phyloP scores from a whole-genome alignment of 139 green algal genomes.

The Pseudopediastrum boryanum region DNA sequence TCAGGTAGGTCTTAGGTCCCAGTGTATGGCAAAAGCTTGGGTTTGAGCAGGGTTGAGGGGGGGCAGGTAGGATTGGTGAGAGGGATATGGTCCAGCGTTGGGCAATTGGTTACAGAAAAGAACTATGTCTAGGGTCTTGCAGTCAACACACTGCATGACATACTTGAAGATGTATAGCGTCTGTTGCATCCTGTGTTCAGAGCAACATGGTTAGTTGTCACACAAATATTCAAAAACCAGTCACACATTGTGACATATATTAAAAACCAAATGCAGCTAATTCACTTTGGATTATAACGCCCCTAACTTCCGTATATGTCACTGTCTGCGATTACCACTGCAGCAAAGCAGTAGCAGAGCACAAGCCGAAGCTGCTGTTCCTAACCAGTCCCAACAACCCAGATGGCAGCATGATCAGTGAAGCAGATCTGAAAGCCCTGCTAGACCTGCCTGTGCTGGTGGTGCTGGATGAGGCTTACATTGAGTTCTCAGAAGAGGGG shows the following conservation, averaged over 20 bases:
- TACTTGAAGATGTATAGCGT: too few species aligned
- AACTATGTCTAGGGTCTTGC: too few species aligned
- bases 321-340: background rate
- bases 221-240: too few species aligned
- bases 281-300: too few species aligned
- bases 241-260: too few species aligned
- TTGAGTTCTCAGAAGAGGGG: conserved; percentile 88
- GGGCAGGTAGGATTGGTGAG: background rate
- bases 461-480: conserved; percentile 99
- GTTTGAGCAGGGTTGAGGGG: background rate
- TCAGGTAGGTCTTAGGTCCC: conserved; percentile 67
- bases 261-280: too few species aligned
- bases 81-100: background rate
- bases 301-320: too few species aligned
- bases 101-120: too few species aligned
- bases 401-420: conserved; percentile 88
- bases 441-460: conserved; percentile 91
- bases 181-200: too few species aligned
- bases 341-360: conserved; percentile 74
- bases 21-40: too few species aligned
- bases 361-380: conserved; percentile 97
- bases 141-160: too few species aligned
- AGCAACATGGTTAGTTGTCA: too few species aligned
- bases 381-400: conserved; percentile 99
- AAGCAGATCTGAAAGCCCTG: conserved; percentile 81